phyloP scores from a whole-genome alignment of 2,329 filamentous ascomycete genomes.

The Fusarium nodosum region DNA sequence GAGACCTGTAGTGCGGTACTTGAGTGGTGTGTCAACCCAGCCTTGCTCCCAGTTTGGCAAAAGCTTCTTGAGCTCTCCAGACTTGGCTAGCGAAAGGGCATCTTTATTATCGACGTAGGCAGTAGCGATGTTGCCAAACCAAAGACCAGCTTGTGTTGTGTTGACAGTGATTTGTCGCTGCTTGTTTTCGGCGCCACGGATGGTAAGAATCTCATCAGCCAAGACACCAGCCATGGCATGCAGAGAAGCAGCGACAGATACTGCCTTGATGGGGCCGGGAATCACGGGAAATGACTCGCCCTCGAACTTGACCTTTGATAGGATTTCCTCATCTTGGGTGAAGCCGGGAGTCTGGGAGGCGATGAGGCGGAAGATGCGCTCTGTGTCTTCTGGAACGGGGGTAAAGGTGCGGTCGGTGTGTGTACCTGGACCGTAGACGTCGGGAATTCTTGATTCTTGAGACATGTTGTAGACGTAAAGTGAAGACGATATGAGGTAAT shows the following conservation, averaged over 20 bases:
- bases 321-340: slow-evolving; percentile 14
- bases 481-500: fast-evolving
- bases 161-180: slow-evolving; percentile 15
- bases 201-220: slow-evolving; percentile 21
- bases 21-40: slow-evolving; percentile 28
- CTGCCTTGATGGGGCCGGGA: slow-evolving; percentile 26
- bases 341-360: slow-evolving; percentile 25
- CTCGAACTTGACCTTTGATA: slow-evolving; percentile 18
- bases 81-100: neutral
- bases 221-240: slow-evolving; percentile 28
- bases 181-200: slow-evolving; percentile 8
- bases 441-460: slow-evolving; percentile 15
- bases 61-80: slow-evolving; percentile 5
- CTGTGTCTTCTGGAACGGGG: slow-evolving; percentile 14
- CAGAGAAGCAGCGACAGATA: slow-evolving; percentile 16
- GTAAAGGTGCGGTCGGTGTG: slow-evolving; percentile 15
- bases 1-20: slow-evolving; percentile 51
- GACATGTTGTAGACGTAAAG: slow-evolving; percentile 1
- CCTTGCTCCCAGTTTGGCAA: slow-evolving; percentile 23
- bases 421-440: slow-evolving; percentile 21
- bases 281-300: slow-evolving; percentile 13
- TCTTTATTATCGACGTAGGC: slow-evolving; percentile 18
- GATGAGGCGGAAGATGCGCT: slow-evolving; percentile 21
- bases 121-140: slow-evolving; percentile 30
- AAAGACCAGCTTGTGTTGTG: slow-evolving; percentile 14